Evolutionary conservation across 805 yeast genomes (phyloP), one percentile per base, ranked within the genome.

Genomic region (Candida stauntonica): DNA sequence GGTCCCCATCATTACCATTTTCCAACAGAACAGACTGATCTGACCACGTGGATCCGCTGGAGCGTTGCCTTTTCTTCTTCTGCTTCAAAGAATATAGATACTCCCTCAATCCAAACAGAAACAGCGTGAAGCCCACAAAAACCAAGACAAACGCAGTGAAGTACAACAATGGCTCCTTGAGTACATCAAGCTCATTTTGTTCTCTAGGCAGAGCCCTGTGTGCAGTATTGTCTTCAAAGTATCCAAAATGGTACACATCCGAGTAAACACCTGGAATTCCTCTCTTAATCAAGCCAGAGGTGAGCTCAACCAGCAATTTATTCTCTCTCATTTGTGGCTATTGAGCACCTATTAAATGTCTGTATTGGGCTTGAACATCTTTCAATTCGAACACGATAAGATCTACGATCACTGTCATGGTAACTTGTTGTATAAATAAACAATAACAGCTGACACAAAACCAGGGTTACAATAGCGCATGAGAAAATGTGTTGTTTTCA

Each of bases 31-130:
- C 32, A 5, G 52, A 35, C 6, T 33, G 36, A 17, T 33, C 41
- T 17, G 57, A 45, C 58, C 57, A 47, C 9, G 27, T 26, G 5
- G 54, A 42, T 8, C 50, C 55, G 36, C 45, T 43, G 4, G 51
- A 45, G 12, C 33, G 11, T 28, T 39, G 32, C n/a, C 43, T 42
- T 31, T 43, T 18, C 12, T 8, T 47, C 35, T 52, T 44, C 13
- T 27, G 36, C 17, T 38, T 45, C 42, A 48, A 26, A 14, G 55
- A 51, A 33, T 42, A 46, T 3, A 35, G 29, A 29, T 59, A 62
- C 44, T 62, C 66, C 38, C 65, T 46, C 3, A 58, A 23, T 2
- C 50, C 50, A 39, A 57, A 60, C 6, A 46, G 31, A 3, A 48
- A 17, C 11, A 42, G 48, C 1, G 61, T 44, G 2, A 56, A 3